Base-by-base conservation (phyloP, 2,329 filamentous ascomycete species). In the Rhinocladiella similis region DNA sequence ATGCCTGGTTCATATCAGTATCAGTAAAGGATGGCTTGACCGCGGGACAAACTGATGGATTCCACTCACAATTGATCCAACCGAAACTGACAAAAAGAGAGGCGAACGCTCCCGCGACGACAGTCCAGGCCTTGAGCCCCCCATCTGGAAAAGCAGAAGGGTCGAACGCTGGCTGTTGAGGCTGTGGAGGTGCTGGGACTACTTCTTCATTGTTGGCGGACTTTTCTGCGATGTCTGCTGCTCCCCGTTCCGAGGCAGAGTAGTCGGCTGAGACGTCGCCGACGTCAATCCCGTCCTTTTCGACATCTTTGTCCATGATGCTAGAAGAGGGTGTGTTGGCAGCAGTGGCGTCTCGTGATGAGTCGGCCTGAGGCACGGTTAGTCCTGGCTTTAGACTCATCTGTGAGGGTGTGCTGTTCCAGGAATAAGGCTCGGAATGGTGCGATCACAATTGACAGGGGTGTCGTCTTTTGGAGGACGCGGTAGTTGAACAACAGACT, bases 31-130 rank as follows among this genome's bases (percentile, higher is more conserved):
- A 59, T 59, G 1, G 48, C 48, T 18, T 49, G 41, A 19, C 29
- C 10, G 29, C 3, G 48, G 27, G 33, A 41, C 14, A 51, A 53
- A 45, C 3, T 19, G 22, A 18, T 7, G 22, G 13, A 47, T 18
- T 43, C 20, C 14, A 57, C 55, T 53, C 69, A 53, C 70, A 61
- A 33, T 65, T 65, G 53, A 65, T 64, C 74, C 68, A 69, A 35
- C 76, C 76, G 56, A 77, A 73, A 3, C 69, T 69, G 10, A 70
- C 69, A 20, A 74, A 64, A 60, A 77, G 73, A 22, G 68, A 67
- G 63, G 70, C 74, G 65, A 70, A 76, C 14, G 73, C 69, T 5
- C 75, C 76, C 2, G 72, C 57, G 0, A 77, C 76, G 1, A 77
- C 74, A 0, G 73, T 67, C 73, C 76, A 78, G 33, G 76, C 75